Conservation (phyloP, 1,284 basidiomycete species). For the Amylostereum areolatum region DNA sequence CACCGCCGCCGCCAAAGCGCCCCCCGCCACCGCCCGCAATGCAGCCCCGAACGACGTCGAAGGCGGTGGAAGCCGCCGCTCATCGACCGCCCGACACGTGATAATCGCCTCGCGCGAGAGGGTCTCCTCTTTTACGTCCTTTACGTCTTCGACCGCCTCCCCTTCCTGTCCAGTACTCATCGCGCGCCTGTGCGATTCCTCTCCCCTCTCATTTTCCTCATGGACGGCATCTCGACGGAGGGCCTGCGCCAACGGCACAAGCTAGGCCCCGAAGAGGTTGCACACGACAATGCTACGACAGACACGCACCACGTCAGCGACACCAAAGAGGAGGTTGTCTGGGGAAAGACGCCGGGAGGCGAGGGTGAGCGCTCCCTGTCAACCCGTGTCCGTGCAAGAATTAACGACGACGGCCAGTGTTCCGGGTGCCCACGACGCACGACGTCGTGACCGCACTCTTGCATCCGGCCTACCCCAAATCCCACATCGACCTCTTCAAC, state of each 20-base stretch:
- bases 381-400: too few relatives aligned
- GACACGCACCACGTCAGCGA: constrained; percentile 2
- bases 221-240: constrained; percentile 2
- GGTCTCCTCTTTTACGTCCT: not conserved
- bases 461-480: constrained; percentile 85
- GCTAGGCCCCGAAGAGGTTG: constrained; percentile 3
- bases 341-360: constrained; percentile 83
- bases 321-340: constrained; percentile 59
- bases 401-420: constrained; percentile 62
- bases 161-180: not conserved
- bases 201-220: too few relatives aligned
- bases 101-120: constrained; percentile 1
- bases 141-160: constrained; percentile 5
- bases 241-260: constrained; percentile 11
- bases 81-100: too few relatives aligned
- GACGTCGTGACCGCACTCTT: constrained; percentile 91
- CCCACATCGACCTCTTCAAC: constrained; percentile 87
- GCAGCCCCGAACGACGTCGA: too few relatives aligned
- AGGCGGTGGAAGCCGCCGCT: too few relatives aligned
- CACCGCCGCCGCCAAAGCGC: too few relatives aligned
- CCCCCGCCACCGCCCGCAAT: too few relatives aligned
- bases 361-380: constrained; percentile 52
- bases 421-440: constrained; percentile 92
- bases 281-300: not conserved
- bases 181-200: too few relatives aligned